Conservation (phyloP, 2,329 filamentous ascomycete species). For the Hortaea sp. region DNA sequence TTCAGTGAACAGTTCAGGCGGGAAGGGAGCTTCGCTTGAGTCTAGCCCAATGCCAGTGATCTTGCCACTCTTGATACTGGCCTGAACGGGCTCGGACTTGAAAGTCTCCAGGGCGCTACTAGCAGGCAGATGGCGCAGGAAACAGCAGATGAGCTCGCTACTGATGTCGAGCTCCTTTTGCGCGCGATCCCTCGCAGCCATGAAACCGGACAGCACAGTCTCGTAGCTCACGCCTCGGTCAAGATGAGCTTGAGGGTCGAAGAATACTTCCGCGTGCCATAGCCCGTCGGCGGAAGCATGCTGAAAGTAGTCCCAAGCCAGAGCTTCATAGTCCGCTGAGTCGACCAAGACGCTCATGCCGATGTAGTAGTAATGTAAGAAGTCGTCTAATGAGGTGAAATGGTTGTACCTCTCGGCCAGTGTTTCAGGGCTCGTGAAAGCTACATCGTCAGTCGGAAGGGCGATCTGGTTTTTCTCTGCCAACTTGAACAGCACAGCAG, state of each 20-base stretch:
- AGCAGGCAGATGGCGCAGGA: constrained; percentile 59
- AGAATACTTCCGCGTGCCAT: constrained; percentile 67
- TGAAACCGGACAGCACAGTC: constrained; percentile 55
- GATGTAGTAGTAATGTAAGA: constrained; percentile 69
- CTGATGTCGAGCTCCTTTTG: constrained; percentile 54
- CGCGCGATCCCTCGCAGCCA: constrained; percentile 50
- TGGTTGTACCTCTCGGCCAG: constrained; percentile 54
- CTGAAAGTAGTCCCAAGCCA: constrained; percentile 62
- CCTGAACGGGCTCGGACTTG: constrained; percentile 31
- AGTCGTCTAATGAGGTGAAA: constrained; percentile 66
- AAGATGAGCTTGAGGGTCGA: constrained; percentile 69
- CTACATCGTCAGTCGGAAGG: constrained; percentile 47
- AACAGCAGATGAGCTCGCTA: constrained; percentile 59
- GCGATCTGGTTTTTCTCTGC: constrained; percentile 55
- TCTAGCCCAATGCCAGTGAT: constrained; percentile 58
- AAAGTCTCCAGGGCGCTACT: constrained; percentile 44
- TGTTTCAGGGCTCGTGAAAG: constrained; percentile 51
- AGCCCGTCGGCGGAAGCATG: constrained; percentile 56
- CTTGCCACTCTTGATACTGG: constrained; percentile 39
- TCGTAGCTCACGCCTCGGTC: constrained; percentile 38
- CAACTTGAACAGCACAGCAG: constrained; percentile 58
- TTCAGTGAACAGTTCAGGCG: constrained; percentile 47
- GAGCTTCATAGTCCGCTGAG: constrained; percentile 58
- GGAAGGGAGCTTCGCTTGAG: constrained; percentile 43
- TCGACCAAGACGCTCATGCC: constrained; percentile 61